Evolutionary conservation across 208 protist species (phyloP).

Genomic region (Angomonas desouzai): DNA sequence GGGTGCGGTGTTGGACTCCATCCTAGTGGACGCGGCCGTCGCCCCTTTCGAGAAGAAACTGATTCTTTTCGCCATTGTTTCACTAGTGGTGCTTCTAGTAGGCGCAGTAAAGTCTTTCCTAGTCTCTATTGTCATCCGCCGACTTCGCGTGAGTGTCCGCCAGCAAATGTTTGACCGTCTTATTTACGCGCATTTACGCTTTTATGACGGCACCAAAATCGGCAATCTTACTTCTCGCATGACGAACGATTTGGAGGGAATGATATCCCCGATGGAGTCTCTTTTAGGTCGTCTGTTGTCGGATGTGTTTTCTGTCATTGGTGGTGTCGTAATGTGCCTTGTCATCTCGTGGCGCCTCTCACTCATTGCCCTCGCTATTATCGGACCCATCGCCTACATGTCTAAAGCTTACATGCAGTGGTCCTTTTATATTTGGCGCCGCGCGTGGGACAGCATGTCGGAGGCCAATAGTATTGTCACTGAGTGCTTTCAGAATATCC

Average conservation of each 20-base stretch:
- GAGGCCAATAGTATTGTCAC: constrained; percentile 46
- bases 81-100: constrained; percentile 31
- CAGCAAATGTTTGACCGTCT: constrained; percentile 36
- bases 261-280: constrained; percentile 37
- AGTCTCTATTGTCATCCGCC: constrained; percentile 42
- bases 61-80: constrained; percentile 31
- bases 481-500: constrained; percentile 58
- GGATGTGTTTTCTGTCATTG: constrained; percentile 40
- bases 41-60: constrained; percentile 33
- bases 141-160: constrained; percentile 43
- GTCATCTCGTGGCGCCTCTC: constrained; percentile 40
- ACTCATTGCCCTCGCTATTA: constrained; percentile 49
- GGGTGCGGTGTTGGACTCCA: constrained; percentile 48
- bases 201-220: constrained; percentile 48
- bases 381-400: constrained; percentile 48
- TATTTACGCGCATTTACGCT: constrained; percentile 46
- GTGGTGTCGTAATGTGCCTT: constrained; percentile 44
- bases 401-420: constrained; percentile 43
- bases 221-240: constrained; percentile 53
- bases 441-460: constrained; percentile 51
- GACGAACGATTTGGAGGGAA: constrained; percentile 61
- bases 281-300: constrained; percentile 39
- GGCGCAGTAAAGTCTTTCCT: constrained; percentile 44
- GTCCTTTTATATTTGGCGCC: constrained; percentile 37
- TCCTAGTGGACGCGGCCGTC: constrained; percentile 23